Base-by-base conservation (phyloP, 1,284 basidiomycete species). In the Malassezia globosa region DNA sequence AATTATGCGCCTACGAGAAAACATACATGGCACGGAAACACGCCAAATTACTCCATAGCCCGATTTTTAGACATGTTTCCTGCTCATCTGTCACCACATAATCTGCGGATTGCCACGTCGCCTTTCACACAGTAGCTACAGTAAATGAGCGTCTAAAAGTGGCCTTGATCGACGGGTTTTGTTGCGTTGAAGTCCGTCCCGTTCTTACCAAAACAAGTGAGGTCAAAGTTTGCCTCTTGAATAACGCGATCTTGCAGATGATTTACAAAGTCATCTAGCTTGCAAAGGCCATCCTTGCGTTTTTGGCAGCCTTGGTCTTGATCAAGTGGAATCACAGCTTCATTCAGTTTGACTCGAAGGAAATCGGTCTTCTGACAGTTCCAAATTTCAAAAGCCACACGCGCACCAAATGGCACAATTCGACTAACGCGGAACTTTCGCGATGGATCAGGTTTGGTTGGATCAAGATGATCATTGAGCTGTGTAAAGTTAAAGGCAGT, bases 301-400 rank as follows among this genome's bases (percentile, higher is more conserved):
- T 73, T 55, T 13, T 61, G 76, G 59, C 79, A 72, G 1, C 79
- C 80, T 11, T 82, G 79, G 60, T 86, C 89, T 27, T 82, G 79
- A 2, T 81, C 82, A 36, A 92, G 76, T 0, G 89, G 63, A 2
- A 69, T 37, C 14, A 68, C 51, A 0, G 66, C 66, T 34, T 69
- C 88, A 73, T 92, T 92, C 71, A 88, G 79, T 64, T 85, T 79
- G 46, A 84, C 76, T 4, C 85, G 82, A 56, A 88, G 81, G 60
- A 86, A 84, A 4, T 7, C 25, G 4, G 5, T 18, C 23, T 76
- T 77, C 5, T 49, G 21, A 55, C 60, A 66, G 13, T 63, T 55
- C 36, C 63, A 33, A 5, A 71, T 53, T 29, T 63, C 53, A 22
- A 60, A 60, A 2, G 58, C 63, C 7, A 68, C 13, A 3, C 55